phyloP scores from a whole-genome alignment of 768 basidiomycete species.

The Kwoniella dendrophila region DNA sequence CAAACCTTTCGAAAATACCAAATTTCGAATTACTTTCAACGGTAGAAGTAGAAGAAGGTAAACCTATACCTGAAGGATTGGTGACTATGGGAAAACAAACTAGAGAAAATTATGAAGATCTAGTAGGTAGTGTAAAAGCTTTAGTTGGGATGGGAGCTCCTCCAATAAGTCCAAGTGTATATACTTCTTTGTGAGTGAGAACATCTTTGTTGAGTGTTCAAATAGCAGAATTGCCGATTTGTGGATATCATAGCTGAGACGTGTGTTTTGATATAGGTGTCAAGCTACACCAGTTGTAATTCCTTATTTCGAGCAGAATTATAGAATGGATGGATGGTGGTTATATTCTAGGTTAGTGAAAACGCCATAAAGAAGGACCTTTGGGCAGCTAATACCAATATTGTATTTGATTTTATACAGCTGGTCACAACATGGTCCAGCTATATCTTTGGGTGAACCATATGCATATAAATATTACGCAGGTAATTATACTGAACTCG shows the following conservation, averaged over 20 bases:
- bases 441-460: slow-evolving; percentile 46
- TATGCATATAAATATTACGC: slow-evolving; percentile 51
- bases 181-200: slow-evolving; percentile 50
- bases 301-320: slow-evolving; percentile 39
- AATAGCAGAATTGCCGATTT: neutral
- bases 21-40: slow-evolving; percentile 38
- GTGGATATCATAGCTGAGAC: neutral
- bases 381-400: no score
- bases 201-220: neutral
- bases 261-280: no score
- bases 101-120: slow-evolving; percentile 35
- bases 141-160: slow-evolving; percentile 52
- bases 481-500: slow-evolving; percentile 40
- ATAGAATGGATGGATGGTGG: slow-evolving; percentile 41
- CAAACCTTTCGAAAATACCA: slow-evolving; percentile 25
- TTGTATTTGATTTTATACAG: neutral
- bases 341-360: slow-evolving; percentile 30
- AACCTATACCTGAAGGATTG: slow-evolving; percentile 48
- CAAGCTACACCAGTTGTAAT: slow-evolving; percentile 53
- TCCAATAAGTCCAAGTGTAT: slow-evolving; percentile 51
- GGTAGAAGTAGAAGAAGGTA: slow-evolving; percentile 37
- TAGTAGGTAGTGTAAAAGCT: slow-evolving; percentile 45
- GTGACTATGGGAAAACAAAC: slow-evolving; percentile 33
- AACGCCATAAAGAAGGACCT: neutral
- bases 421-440: slow-evolving; percentile 51